Evolutionary conservation across 169 alveolate species (phyloP).

Genomic region (Eimeria brunetti): DNA sequence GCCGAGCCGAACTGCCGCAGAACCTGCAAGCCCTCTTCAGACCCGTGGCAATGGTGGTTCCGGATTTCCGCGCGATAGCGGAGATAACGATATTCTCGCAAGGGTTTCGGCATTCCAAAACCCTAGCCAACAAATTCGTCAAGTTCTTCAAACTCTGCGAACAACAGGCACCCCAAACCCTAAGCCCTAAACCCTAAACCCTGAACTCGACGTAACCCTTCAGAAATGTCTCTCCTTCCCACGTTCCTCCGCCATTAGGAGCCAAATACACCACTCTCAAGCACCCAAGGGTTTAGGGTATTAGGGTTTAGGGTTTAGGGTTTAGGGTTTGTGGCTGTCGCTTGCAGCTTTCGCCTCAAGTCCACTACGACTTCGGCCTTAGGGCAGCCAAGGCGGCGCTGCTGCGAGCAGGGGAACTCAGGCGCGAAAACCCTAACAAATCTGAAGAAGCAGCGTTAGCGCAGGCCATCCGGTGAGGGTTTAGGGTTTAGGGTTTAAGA

Average conservation of each 20-base stretch:
- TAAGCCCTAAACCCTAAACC: not conserved
- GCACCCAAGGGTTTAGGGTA: not conserved
- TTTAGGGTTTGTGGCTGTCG: constrained; percentile 32
- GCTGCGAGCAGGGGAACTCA: constrained; percentile 97
- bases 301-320: constrained; percentile 7
- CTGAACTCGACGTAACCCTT: no score
- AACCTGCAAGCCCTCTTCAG: constrained; percentile 96
- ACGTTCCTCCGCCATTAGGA: no score
- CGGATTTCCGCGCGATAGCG: constrained; percentile 96
- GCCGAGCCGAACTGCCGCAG: constrained; percentile 98
- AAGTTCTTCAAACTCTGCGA: constrained; percentile 94
- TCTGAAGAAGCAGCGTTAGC: constrained; percentile 95
- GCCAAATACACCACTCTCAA: no score
- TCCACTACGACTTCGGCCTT: constrained; percentile 98
- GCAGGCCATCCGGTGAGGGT: constrained; percentile 94
- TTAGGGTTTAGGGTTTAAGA: constrained; percentile 35
- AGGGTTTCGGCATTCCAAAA: constrained; percentile 96
- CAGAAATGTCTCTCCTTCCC: no score
- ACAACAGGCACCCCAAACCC: constrained; percentile 86
- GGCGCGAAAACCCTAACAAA: constrained; percentile 95
- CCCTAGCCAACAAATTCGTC: constrained; percentile 95
- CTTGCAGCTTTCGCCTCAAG: constrained; percentile 93
- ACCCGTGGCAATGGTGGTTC: constrained; percentile 97
- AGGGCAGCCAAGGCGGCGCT: constrained; percentile 97
- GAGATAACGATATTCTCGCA: constrained; percentile 98